Base-by-base conservation (phyloP, 345 rosid species). In the Tarenaya hassleriana region DNA sequence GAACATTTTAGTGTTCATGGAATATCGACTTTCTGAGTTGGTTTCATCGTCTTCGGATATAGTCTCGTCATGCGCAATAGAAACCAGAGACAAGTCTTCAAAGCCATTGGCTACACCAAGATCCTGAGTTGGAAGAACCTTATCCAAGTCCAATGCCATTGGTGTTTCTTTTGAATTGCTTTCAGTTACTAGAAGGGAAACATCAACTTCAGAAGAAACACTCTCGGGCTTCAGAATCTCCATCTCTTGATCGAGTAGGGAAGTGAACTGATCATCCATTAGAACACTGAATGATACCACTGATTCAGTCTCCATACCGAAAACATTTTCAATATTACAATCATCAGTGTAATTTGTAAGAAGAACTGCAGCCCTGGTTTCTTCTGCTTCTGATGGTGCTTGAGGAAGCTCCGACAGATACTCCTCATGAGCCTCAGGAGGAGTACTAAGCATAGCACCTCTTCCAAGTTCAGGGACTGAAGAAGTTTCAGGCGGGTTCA, bases 251-350 rank as follows among this genome's bases (percentile, higher is more conserved):
- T 50, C 19, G 50, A 24, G 27, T 10, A 52, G 1, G 46, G 59
- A 44, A 24, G 47, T n/a, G 47, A 61, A 27, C 9, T 52, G 59
- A 46, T 52, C 40, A 52, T 61, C 66, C 12, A 61, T 52, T 27
- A 52, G 19, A 61, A 32, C 59, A 37, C 59, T 61, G n/a, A 61
- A 52, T 43, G 59, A 61, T 33, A 61, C 34, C 40, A 52, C 66
- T 34, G 66, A 52, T 16, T 14, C 59, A 35, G 66, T 43, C 40
- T 61, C 66, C 15, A 27, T 58, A 61, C 1, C 24, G 15, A 8
- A 44, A 52, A 16, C 40, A 27, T 52, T 44, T n/a, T 51, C 45
- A 21, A 19, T 43, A 35, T 44, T 19, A 37, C 37, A 12, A 56
- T 43, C 41, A 17, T 55, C 60, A 17, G 2, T 32, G 15, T 56